A percentile compares a stretch with the other conserved stretches of the same genome.
These are phyloP conservation scores for Nakazawaea wyomingensis DNA, from an alignment of 805 yeast species.

Conservation along the genomic window DNA sequence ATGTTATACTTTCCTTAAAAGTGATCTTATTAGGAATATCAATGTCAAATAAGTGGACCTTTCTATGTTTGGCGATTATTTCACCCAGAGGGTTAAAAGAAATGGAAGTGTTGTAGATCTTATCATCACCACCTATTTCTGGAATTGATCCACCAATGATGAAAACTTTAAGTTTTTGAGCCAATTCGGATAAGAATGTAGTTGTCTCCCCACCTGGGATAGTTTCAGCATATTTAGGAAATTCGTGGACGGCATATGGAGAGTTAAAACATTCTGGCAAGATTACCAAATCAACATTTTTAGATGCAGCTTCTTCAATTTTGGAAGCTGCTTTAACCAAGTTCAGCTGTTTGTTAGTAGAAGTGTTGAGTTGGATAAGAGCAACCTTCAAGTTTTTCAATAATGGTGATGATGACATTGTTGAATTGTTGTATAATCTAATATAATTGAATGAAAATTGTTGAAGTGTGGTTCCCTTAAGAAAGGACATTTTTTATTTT, in stretches of 20 bases:
- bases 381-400: constrained; percentile 70
- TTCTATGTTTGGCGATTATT: constrained; percentile 82
- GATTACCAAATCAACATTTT: constrained; percentile 65
- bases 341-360: constrained; percentile 77
- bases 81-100: constrained; percentile 70
- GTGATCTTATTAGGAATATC: constrained; percentile 89
- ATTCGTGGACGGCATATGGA: constrained; percentile 85
- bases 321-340: constrained; percentile 59
- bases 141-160: constrained; percentile 93
- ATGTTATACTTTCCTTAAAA: constrained; percentile 73
- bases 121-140: constrained; percentile 57
- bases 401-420: constrained; percentile 21
- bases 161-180: constrained; percentile 56
- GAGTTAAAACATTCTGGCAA: constrained; percentile 96
- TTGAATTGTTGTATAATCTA: neutral
- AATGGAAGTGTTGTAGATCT: constrained; percentile 67
- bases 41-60: constrained; percentile 87
- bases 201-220: constrained; percentile 75
- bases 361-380: constrained; percentile 75
- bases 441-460: too few species aligned
- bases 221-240: constrained; percentile 82
- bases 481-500: neutral
- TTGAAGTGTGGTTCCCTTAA: too few species aligned
- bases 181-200: constrained; percentile 54
- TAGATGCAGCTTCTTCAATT: constrained; percentile 59